Percentiles rank a stretch among this genome's conserved stretches.
Evolutionary conservation across 1,284 basidiomycete genomes (phyloP).

Genomic region (Trichosporon sp.): DNA sequence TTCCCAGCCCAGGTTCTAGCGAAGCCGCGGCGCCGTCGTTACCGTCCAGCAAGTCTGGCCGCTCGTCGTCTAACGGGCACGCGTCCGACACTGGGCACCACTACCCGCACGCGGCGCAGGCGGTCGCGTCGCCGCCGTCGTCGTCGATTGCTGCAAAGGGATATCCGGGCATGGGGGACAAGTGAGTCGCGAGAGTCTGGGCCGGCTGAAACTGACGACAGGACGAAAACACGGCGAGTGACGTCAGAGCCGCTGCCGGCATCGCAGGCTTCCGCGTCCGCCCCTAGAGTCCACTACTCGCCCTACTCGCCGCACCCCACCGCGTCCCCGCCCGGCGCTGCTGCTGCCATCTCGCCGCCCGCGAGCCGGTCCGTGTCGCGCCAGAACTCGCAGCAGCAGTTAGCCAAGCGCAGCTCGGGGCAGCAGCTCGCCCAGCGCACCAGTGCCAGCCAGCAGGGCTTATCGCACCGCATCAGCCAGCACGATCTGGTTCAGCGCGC

Average conservation of each 20-base stretch:
- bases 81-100: not conserved
- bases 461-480: not conserved
- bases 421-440: not conserved
- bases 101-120: not conserved
- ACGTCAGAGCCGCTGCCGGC: constrained; percentile 1
- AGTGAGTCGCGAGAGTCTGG: not conserved
- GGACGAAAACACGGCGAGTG: not conserved
- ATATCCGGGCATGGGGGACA: not conserved
- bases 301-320: not conserved
- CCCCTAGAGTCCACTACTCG: constrained; percentile 1
- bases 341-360: not conserved
- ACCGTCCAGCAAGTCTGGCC: not conserved
- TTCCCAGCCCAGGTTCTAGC: not conserved
- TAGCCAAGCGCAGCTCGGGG: not conserved
- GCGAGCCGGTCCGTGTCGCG: not conserved
- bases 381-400: not conserved
- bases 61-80: not conserved
- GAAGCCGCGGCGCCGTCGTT: constrained; percentile 1
- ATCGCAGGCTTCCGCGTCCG: not conserved
- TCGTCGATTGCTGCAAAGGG: not conserved
- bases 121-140: not conserved
- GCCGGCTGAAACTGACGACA: not conserved
- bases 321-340: not conserved
- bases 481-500: not conserved
- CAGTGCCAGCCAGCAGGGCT: not conserved